Conservation (phyloP, 2,329 filamentous ascomycete species). For the Nemania sp. region DNA sequence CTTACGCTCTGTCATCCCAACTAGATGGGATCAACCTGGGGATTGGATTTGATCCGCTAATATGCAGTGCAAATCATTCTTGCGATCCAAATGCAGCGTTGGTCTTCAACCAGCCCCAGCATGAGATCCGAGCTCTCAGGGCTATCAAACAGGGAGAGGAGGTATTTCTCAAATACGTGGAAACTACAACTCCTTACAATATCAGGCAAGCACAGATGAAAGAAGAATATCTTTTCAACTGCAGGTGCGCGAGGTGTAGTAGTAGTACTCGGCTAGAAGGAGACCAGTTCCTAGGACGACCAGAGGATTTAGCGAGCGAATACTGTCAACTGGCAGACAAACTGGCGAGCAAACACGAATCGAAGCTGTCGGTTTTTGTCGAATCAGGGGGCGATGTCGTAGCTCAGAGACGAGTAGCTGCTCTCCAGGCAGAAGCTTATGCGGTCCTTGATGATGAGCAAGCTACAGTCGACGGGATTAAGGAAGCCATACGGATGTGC, state of each 20-base stretch:
- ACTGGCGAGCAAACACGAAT: constrained; percentile 23
- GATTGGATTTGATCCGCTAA: constrained; percentile 34
- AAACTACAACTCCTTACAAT: constrained; percentile 48
- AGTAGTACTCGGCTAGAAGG: constrained; percentile 43
- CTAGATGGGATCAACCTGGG: constrained; percentile 31
- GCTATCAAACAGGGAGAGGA: constrained; percentile 53
- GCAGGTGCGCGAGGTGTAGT: constrained; percentile 51
- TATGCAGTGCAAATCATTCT: constrained; percentile 50
- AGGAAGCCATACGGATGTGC: constrained; percentile 31
- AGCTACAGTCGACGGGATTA: constrained; percentile 26
- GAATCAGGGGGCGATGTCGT: constrained; percentile 13
- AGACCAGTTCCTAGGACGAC: constrained; percentile 43
- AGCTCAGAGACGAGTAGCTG: constrained; percentile 30
- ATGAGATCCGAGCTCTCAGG: constrained; percentile 48
- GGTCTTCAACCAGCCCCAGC: constrained; percentile 50
- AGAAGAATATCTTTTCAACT: constrained; percentile 51
- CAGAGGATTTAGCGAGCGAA: constrained; percentile 27
- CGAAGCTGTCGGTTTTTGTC: constrained; percentile 19
- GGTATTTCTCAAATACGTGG: constrained; percentile 53
- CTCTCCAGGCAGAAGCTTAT: constrained; percentile 34
- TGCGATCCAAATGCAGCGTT: constrained; percentile 54
- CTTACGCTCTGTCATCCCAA: constrained; percentile 25
- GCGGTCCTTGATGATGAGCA: constrained; percentile 21
- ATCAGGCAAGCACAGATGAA: constrained; percentile 50
- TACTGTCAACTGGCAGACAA: constrained; percentile 28